These are phyloP conservation scores for Aurifilum marmelostoma DNA, from an alignment of 2,329 filamentous ascomycete species.

Conservation along the genomic window DNA sequence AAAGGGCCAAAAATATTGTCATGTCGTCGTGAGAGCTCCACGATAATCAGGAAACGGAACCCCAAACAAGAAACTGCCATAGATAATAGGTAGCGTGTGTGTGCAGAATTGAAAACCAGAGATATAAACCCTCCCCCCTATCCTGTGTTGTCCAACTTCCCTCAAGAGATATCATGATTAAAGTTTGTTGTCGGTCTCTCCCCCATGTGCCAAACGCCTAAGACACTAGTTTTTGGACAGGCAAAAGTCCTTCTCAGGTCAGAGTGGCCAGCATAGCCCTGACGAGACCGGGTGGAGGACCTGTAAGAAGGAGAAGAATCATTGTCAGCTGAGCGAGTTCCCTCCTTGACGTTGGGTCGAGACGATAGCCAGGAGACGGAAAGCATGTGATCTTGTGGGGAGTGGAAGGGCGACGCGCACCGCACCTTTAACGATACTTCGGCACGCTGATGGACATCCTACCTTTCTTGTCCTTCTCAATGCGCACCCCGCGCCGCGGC, in stretches of 20 bases:
- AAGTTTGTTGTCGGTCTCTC: background rate
- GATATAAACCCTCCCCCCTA: background rate
- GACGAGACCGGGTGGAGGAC: conserved; percentile 65
- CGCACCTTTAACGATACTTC: conserved; percentile 65
- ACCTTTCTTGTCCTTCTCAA: conserved; percentile 94
- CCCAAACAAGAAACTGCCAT: conserved; percentile 8
- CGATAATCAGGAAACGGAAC: background rate
- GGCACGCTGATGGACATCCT: conserved; percentile 86
- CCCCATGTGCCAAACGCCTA: background rate
- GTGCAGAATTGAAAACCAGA: conserved; percentile 16
- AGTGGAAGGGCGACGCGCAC: conserved; percentile 35
- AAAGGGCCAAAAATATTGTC: conserved; percentile 12
- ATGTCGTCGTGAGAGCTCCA: conserved; percentile 22
- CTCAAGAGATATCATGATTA: background rate
- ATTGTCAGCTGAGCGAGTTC: conserved; percentile 15
- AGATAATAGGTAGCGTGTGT: conserved; percentile 6
- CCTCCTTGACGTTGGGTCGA: background rate
- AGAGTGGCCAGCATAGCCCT: conserved; percentile 73
- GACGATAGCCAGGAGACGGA: conserved; percentile 28
- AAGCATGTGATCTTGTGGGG: conserved; percentile 15
- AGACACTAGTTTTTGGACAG: conserved; percentile 8
- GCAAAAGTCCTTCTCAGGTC: conserved; percentile 50
- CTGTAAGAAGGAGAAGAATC: conserved; percentile 44
- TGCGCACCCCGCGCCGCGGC: conserved; percentile 61
- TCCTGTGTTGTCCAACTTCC: background rate